Evolutionary conservation across 192 early-diverging fungal species (phyloP).

Genomic region (Podila epigama): DNA sequence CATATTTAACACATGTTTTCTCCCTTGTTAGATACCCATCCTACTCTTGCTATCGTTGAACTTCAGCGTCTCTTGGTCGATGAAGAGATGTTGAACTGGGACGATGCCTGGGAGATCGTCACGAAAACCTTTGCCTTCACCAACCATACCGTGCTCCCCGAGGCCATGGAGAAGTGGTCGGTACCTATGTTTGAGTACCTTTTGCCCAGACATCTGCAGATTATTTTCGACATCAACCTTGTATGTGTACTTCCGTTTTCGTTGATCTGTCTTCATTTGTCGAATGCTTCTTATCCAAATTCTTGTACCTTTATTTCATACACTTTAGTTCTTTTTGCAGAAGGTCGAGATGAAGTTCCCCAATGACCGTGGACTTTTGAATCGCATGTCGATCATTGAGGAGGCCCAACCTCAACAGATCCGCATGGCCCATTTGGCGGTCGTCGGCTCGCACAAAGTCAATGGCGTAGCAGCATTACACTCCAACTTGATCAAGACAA

Average conservation of each 20-base stretch:
- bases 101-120: slow-evolving; percentile 92
- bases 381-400: slow-evolving; percentile 94
- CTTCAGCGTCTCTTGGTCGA: slow-evolving; percentile 93
- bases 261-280: neutral
- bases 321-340: slow-evolving; percentile 87
- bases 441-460: slow-evolving; percentile 91
- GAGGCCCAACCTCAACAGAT: slow-evolving; percentile 92
- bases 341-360: slow-evolving; percentile 87
- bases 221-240: slow-evolving; percentile 99
- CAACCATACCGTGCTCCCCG: slow-evolving; percentile 98
- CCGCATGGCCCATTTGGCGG: slow-evolving; percentile 97
- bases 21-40: slow-evolving; percentile 83
- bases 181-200: slow-evolving; percentile 94
- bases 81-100: slow-evolving; percentile 89
- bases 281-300: neutral
- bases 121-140: slow-evolving; percentile 95
- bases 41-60: slow-evolving; percentile 93
- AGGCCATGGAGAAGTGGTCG: slow-evolving; percentile 98
- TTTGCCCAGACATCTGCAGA: slow-evolving; percentile 96
- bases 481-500: slow-evolving; percentile 80
- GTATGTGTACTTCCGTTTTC: slow-evolving; percentile 11
- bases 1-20: neutral
- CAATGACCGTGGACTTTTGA: slow-evolving; percentile 84
- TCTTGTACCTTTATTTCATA: neutral
- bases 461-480: slow-evolving; percentile 96